Base-by-base conservation (phyloP, 1,139 yeast genomes). In the Geotrichum reessii region DNA sequence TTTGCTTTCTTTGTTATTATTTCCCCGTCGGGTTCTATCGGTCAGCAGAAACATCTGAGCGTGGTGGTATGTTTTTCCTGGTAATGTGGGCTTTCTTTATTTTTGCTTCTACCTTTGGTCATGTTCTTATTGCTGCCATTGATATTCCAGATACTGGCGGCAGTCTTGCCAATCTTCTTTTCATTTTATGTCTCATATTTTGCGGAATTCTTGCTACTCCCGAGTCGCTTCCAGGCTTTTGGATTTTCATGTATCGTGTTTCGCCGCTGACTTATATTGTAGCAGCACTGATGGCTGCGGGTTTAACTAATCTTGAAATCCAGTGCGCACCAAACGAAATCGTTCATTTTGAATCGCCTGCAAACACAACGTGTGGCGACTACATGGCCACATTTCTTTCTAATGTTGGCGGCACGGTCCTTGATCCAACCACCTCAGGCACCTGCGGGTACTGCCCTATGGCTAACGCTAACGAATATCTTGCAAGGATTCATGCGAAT, bases 201-300 rank as follows among this genome's bases (percentile, higher is more conserved):
- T 85, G 93, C 76, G 96, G 96, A 80, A 95, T 87, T 50, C 75
- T 89, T 71, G 87, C 82, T 12, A 78, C 85, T 42, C 81, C 85
- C 33, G 69, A 73, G 14, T 75, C 74, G 19, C 73, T 87, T 73
- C 84, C 83, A 69, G 83, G 84, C 1, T 86, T 87, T 73, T 86
- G 78, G 78, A 76, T 67, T 61, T 89, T 87, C 76, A 84, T 86
- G 88, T 82, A 84, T 74, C 81, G 84, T 66, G 79, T 80, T 1
- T 82, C 87, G 6, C 93, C 93, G 24, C 81, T 81, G 71, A 84
- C 90, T 0, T 87, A 86, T 66, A 76, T 83, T 64, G 78, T 86
- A 56, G 83, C 82, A 56, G 85, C 83, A 50, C 73, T 85, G 67
- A 76, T 85, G 54, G 71, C 81, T 24, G 62, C 76, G 14, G 72